Evolutionary conservation across 164 flowering plant genomes (phyloP), one percentile per base, ranked within the genome.

Genomic region (Stephania cephalantha): DNA sequence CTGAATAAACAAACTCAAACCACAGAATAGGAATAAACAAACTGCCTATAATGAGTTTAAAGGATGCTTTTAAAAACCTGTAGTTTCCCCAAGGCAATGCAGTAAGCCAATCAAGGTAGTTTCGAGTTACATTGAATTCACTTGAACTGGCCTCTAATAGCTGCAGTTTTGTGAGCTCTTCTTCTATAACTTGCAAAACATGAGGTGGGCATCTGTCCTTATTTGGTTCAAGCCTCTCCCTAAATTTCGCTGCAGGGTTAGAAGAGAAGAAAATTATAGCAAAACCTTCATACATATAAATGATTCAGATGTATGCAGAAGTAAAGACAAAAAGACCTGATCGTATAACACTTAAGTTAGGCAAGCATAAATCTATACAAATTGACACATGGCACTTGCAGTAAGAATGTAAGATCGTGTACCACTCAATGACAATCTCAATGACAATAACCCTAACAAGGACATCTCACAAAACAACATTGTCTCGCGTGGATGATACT

Each of bases 21-120:
- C 42, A 35, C 42, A 35, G 42, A 35, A 35, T 45, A 6, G 48
- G 12, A 45, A 29, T n/a, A 45, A 46, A 46, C 53, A n/a, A 45
- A 2, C 42, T 35, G 42, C 29, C 45, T 9, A 18, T 42, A 69
- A 58, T 2, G 20, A 31, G 46, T 7, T 6, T 12, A 68, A n/a
- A 78, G 48, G 25, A 20, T 69, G 8, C 31, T 63, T 35, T 25
- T 67, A 67, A 79, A 76, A 69, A 94, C 99, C 99, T 96, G 86
- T 94, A 92, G 81, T 83, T 88, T 76, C 98, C 98, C 98, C 98
- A 96, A 64, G 99, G 99, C 81, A 96, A 82, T 31, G 90, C 92
- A 58, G 98, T 96, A 84, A 96, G 86, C 99, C 99, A 96, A 83
- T 96, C 99, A 64, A 94, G 91, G 85, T 96, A 96, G 79, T 92